Percentiles rank a stretch among this genome's conserved stretches.
phyloP scores from a whole-genome alignment of 2,329 filamentous ascomycete species.

The Cercospora canescens region DNA sequence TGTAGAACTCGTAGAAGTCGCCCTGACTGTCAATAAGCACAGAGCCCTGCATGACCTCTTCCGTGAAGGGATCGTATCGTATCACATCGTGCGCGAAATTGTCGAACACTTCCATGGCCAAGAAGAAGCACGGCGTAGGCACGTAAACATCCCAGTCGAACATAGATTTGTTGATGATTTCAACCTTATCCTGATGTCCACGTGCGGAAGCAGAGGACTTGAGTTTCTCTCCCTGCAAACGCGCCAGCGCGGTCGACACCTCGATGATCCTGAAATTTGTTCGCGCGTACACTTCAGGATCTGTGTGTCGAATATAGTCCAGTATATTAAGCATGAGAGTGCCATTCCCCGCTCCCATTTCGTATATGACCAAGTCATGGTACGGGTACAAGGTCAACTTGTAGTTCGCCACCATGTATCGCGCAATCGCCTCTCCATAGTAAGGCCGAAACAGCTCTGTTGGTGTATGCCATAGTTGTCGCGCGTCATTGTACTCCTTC shows the following conservation, averaged over 20 bases:
- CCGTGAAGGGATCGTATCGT: slow-evolving; percentile 82
- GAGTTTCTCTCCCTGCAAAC: slow-evolving; percentile 72
- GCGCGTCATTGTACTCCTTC: slow-evolving; percentile 67
- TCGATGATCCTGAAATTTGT: slow-evolving; percentile 96
- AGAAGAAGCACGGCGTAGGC: slow-evolving; percentile 93
- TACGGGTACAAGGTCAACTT: slow-evolving; percentile 92
- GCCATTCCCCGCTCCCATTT: slow-evolving; percentile 96
- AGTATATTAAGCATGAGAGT: slow-evolving; percentile 98
- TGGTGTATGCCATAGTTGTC: slow-evolving; percentile 97
- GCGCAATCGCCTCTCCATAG: slow-evolving; percentile 96
- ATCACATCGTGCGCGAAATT: slow-evolving; percentile 96
- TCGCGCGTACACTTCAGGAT: slow-evolving; percentile 89
- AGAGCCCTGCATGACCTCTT: slow-evolving; percentile 80
- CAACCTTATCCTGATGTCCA: slow-evolving; percentile 81
- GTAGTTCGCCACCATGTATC: slow-evolving; percentile 94
- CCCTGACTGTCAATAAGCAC: slow-evolving; percentile 82
- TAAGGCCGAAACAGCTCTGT: slow-evolving; percentile 96
- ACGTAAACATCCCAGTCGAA: slow-evolving; percentile 91
- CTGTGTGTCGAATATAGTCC: slow-evolving; percentile 87
- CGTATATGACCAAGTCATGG: slow-evolving; percentile 95
- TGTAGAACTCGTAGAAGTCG: slow-evolving; percentile 95
- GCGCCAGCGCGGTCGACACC: slow-evolving; percentile 80
- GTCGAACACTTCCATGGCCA: slow-evolving; percentile 97
- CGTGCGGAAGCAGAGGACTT: slow-evolving; percentile 64
- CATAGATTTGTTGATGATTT: slow-evolving; percentile 92